A percentile compares a stretch with the other conserved stretches of the same genome.
Conservation (phyloP, 2,329 filamentous ascomycete species). For the Pseudopyrenochaeta lycopersici region DNA sequence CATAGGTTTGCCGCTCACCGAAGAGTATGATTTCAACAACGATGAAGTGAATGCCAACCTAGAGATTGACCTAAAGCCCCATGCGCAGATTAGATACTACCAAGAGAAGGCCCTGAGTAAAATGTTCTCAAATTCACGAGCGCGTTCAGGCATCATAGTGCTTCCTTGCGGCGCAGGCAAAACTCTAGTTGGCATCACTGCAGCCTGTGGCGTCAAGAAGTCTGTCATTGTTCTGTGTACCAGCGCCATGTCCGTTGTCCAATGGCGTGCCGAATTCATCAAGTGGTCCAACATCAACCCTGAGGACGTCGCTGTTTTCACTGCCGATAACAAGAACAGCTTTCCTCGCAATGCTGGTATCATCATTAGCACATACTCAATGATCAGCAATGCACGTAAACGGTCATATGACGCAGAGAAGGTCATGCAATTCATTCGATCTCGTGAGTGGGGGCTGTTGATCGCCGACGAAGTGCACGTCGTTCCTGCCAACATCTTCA, state of each 20-base stretch:
- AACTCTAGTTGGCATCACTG: conserved; percentile 97
- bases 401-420: conserved; percentile 92
- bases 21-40: conserved; percentile 97
- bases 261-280: conserved; percentile 95
- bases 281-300: conserved; percentile 99
- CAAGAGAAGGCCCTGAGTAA: conserved; percentile 98
- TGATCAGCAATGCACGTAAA: conserved; percentile 92
- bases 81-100: conserved; percentile 90
- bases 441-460: conserved; percentile 96
- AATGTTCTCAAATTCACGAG: conserved; percentile 98
- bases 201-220: conserved; percentile 97
- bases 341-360: conserved; percentile 93
- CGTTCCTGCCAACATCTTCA: conserved; percentile 94
- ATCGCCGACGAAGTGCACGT: conserved; percentile 98
- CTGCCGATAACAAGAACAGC: conserved; percentile 86
- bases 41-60: conserved; percentile 89
- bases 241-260: conserved; percentile 96
- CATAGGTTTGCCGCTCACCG: conserved; percentile 85
- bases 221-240: conserved; percentile 95
- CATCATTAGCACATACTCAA: conserved; percentile 97
- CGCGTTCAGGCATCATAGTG: conserved; percentile 97
- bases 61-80: conserved; percentile 90
- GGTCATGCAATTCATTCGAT: conserved; percentile 94
- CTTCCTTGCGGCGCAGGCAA: conserved; percentile 96
- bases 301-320: conserved; percentile 93